These are phyloP conservation scores for Moringa oleifera DNA, from an alignment of 345 rosid genomes.

Conservation along the genomic window DNA sequence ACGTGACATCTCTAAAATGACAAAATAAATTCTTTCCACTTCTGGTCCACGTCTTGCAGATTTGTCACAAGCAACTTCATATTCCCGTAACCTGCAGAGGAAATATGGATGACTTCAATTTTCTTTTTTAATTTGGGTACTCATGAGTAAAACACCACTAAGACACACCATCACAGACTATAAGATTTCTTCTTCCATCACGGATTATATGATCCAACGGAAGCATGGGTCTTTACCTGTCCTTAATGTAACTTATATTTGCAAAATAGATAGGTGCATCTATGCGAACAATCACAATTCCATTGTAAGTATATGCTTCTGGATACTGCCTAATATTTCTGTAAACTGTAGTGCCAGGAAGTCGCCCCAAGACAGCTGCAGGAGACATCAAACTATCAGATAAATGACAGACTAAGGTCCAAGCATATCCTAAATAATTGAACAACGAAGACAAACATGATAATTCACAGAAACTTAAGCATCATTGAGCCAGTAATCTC, in stretches of 20 bases:
- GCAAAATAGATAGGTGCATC: slow-evolving; percentile 98
- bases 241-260: slow-evolving; percentile 87
- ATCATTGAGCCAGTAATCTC: neutral
- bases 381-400: slow-evolving; percentile 9
- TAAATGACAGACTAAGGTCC: neutral
- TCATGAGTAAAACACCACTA: neutral
- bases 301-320: slow-evolving; percentile 88
- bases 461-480: neutral
- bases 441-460: neutral
- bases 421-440: neutral
- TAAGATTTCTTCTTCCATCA: no score
- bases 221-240: slow-evolving; percentile 45
- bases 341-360: slow-evolving; percentile 97
- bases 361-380: slow-evolving; percentile 95
- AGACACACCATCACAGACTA: no score
- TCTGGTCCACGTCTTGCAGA: slow-evolving; percentile 74
- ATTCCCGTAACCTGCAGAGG: slow-evolving; percentile 68
- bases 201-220: slow-evolving; percentile 5
- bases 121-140: slow-evolving; percentile 5
- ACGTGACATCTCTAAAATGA: slow-evolving; percentile 96
- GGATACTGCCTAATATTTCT: slow-evolving; percentile 90
- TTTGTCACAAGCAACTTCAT: slow-evolving; percentile 74
- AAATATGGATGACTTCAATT: slow-evolving; percentile 13
- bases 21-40: slow-evolving; percentile 75
- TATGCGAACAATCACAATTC: slow-evolving; percentile 85